Evolutionary conservation across 176 grass and related monocot genomes (phyloP).

Genomic region (Bonia amplexicaulis): DNA sequence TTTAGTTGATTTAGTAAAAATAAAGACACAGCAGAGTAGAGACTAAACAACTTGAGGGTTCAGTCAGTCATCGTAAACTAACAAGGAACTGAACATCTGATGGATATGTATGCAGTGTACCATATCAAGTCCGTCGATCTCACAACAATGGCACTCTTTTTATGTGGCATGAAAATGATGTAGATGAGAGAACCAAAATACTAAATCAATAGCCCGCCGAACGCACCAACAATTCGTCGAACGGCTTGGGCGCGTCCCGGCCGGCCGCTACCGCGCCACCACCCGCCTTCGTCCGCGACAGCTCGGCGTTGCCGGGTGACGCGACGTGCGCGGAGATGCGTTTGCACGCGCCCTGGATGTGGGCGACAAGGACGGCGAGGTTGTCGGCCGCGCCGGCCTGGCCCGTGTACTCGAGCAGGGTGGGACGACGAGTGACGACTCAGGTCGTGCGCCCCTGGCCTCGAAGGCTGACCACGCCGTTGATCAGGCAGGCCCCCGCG

Average conservation of each 20-base stretch:
- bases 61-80: neutral
- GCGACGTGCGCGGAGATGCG: constrained; percentile 70
- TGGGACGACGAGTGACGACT: neutral
- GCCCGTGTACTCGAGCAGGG: constrained; percentile 66
- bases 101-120: neutral
- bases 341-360: constrained; percentile 87
- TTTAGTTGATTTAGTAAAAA: neutral
- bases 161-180: neutral
- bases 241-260: constrained; percentile 73
- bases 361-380: constrained; percentile 58
- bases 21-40: neutral
- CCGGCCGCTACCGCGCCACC: neutral
- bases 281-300: constrained; percentile 12
- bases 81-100: neutral
- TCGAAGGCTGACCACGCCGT: no score
- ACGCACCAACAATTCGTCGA: constrained; percentile 72
- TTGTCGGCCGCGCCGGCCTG: constrained; percentile 34
- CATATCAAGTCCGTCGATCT: neutral
- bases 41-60: no score
- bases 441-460: no score
- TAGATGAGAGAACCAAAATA: neutral
- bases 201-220: neutral
- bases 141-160: neutral
- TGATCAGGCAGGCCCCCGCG: no score
- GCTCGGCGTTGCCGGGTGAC: constrained; percentile 56